A percentile compares a stretch with the other conserved stretches of the same genome.
phyloP scores from a whole-genome alignment of 2,329 filamentous ascomycete species.

The Fusarium sp. region DNA sequence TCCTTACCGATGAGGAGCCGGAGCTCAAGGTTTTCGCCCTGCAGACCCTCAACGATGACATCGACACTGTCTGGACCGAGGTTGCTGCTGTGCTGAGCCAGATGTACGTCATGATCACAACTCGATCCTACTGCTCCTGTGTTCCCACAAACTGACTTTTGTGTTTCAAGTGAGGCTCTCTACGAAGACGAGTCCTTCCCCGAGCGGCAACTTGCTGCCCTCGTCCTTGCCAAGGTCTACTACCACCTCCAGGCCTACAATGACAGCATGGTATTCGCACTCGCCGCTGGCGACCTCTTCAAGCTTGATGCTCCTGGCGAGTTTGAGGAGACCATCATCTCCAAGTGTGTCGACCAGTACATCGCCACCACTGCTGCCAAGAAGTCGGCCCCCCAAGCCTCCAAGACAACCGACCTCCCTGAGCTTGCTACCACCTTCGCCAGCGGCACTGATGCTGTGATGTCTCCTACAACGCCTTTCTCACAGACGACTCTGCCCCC shows the following conservation, averaged over 20 bases:
- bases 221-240: conserved; percentile 97
- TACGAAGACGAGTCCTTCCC: conserved; percentile 97
- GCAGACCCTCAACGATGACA: conserved; percentile 94
- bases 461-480: conserved; percentile 94
- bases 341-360: conserved; percentile 98
- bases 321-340: conserved; percentile 99
- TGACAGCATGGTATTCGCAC: conserved; percentile 98
- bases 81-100: conserved; percentile 91
- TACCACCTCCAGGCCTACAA: conserved; percentile 99
- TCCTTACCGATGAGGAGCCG: conserved; percentile 92
- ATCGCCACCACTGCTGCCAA: conserved; percentile 77
- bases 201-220: conserved; percentile 90
- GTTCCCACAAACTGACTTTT: conserved; percentile 23
- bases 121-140: not conserved
- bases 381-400: conserved; percentile 58
- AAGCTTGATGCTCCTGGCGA: conserved; percentile 91
- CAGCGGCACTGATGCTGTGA: conserved; percentile 76
- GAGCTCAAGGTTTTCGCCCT: conserved; percentile 96
- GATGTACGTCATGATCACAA: conserved; percentile 71
- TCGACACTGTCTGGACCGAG: conserved; percentile 97
- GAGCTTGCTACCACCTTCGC: conserved; percentile 85
- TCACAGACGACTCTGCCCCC: conserved; percentile 93
- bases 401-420: conserved; percentile 65
- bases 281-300: conserved; percentile 94
- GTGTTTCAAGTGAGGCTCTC: conserved; percentile 80